These are phyloP conservation scores for Pezicula neosporulosa DNA, from an alignment of 2,329 filamentous ascomycete species.

Conservation along the genomic window DNA sequence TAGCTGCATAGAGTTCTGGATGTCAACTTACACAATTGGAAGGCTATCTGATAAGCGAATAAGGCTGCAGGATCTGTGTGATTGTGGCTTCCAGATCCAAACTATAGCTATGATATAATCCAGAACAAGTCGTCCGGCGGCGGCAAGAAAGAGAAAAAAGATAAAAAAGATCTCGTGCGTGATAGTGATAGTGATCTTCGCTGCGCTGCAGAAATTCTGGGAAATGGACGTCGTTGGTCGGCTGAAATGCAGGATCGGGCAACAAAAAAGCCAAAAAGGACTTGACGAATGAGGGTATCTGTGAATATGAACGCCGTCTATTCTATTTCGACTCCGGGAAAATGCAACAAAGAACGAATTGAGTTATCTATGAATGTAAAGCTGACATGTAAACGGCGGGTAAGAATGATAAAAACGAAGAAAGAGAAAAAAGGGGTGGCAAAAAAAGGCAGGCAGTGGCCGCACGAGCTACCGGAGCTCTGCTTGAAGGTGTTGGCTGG, in stretches of 20 bases:
- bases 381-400: conserved; percentile 7
- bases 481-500: conserved; percentile 28
- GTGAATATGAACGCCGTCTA: conserved; percentile 15
- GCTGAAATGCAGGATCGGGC: not conserved
- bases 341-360: conserved; percentile 16
- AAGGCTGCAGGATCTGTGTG: not conserved
- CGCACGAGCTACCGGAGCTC: conserved; percentile 44
- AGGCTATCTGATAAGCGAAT: not conserved
- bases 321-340: conserved; percentile 19
- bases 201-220: conserved; percentile 2
- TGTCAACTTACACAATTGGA: not conserved
- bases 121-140: not conserved
- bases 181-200: conserved; percentile 5
- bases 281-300: conserved; percentile 19
- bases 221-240: not conserved
- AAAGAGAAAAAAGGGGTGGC: conserved; percentile 13
- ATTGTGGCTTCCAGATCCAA: not conserved
- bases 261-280: conserved; percentile 2
- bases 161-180: too few relatives aligned
- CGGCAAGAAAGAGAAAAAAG: not conserved
- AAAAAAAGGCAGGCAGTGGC: conserved; percentile 17
- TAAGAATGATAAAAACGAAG: conserved; percentile 12
- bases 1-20: not conserved
- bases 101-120: too few relatives aligned
- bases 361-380: conserved; percentile 12